Conservation (phyloP, 495 filamentous ascomycete species). For the Articulospora tetracladia region DNA sequence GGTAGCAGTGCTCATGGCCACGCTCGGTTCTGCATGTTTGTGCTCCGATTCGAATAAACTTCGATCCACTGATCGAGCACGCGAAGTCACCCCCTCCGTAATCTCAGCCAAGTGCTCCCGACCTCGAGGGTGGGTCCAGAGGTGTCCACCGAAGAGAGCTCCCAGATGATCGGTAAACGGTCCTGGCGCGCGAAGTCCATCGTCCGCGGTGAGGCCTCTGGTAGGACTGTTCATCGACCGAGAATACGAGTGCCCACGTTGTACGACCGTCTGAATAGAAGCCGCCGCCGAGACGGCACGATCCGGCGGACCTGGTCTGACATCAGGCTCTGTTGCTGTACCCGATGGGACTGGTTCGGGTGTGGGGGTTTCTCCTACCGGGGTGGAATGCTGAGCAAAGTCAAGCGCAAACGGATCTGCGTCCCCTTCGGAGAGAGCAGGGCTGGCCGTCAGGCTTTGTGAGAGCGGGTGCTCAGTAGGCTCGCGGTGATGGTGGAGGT, state of each 20-base stretch:
- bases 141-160: constrained; percentile 50
- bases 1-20: constrained; percentile 32
- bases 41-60: constrained; percentile 50
- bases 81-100: constrained; percentile 31
- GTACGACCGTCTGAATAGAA: constrained; percentile 28
- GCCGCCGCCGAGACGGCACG: constrained; percentile 25
- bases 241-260: constrained; percentile 24
- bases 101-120: constrained; percentile 24
- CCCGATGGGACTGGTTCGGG: constrained; percentile 33
- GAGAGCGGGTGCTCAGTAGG: constrained; percentile 63
- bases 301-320: constrained; percentile 51
- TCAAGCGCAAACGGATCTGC: constrained; percentile 31
- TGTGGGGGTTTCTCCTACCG: constrained; percentile 33
- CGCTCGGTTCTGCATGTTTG: constrained; percentile 55
- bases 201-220: constrained; percentile 16
- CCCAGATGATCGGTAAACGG: constrained; percentile 42
- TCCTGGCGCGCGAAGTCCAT: constrained; percentile 26
- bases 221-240: constrained; percentile 24
- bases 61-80: constrained; percentile 54
- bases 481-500: constrained; percentile 17
- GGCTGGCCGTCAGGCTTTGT: constrained; percentile 74
- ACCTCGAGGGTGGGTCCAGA: constrained; percentile 15
- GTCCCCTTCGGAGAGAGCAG: constrained; percentile 44
- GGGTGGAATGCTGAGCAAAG: constrained; percentile 32
- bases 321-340: constrained; percentile 54